Evolutionary conservation across 495 filamentous ascomycete species (phyloP).

Genomic region (Astrocystis sublimbata): DNA sequence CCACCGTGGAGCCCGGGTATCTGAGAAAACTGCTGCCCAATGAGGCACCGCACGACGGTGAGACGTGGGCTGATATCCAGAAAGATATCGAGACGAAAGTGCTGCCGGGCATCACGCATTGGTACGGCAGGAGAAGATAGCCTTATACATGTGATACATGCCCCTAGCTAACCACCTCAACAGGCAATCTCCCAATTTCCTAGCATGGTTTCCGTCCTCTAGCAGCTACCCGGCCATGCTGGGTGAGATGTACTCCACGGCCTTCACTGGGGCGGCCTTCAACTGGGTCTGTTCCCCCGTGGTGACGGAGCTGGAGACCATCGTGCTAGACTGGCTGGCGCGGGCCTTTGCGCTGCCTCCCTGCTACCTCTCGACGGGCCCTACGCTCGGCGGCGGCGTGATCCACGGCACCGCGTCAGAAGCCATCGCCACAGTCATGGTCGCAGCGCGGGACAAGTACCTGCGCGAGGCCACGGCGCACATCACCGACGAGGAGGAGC

Average conservation of each 20-base stretch:
- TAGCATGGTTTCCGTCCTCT: constrained; percentile 90
- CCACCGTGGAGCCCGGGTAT: constrained; percentile 83
- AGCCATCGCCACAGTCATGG: constrained; percentile 81
- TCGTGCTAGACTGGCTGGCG: constrained; percentile 91
- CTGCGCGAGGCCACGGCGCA: constrained; percentile 58
- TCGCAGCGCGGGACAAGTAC: constrained; percentile 84
- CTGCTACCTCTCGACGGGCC: constrained; percentile 73
- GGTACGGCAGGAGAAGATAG: constrained; percentile 46
- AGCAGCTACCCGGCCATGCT: constrained; percentile 85
- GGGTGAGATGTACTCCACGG: constrained; percentile 87
- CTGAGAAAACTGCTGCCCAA: constrained; percentile 75
- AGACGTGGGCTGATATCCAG: constrained; percentile 80
- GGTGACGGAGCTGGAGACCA: constrained; percentile 93
- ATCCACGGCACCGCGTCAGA: constrained; percentile 95
- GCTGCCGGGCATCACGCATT: constrained; percentile 92
- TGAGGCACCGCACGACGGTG: constrained; percentile 69
- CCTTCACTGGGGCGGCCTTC: constrained; percentile 89
- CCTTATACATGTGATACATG: neutral
- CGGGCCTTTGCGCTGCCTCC: constrained; percentile 69
- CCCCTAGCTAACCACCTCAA: neutral
- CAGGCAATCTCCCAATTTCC: constrained; percentile 85
- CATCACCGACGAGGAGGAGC: constrained; percentile 56
- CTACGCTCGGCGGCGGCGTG: constrained; percentile 79
- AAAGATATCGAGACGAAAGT: constrained; percentile 84
- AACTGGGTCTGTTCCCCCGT: constrained; percentile 97